phyloP scores from a whole-genome alignment of 495 filamentous ascomycete genomes.

The Hypomontagnella monticulosa region DNA sequence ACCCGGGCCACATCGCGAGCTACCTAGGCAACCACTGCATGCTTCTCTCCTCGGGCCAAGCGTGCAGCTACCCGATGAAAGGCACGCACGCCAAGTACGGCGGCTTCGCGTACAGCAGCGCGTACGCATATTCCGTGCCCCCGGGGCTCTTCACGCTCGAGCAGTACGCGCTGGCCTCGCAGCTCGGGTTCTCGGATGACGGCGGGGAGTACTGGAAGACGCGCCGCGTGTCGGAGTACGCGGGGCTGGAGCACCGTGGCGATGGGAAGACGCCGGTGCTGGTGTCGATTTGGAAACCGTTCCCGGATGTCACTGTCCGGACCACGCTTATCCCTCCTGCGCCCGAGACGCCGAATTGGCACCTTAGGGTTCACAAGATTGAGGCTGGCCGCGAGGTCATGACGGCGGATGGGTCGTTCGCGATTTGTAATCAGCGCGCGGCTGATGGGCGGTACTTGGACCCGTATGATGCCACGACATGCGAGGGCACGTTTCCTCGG shows the following conservation, averaged over 20 bases:
- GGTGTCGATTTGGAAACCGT: conserved; percentile 73
- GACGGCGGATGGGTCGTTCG: conserved; percentile 76
- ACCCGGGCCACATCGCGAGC: conserved; percentile 75
- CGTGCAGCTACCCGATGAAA: conserved; percentile 80
- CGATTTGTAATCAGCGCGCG: conserved; percentile 70
- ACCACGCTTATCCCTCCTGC: conserved; percentile 71
- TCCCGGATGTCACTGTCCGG: conserved; percentile 68
- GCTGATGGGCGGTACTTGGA: conserved; percentile 67
- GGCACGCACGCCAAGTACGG: conserved; percentile 86
- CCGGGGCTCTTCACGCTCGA: conserved; percentile 79
- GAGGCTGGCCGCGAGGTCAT: conserved; percentile 64
- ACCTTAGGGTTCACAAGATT: conserved; percentile 71
- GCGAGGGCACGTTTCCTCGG: conserved; percentile 60
- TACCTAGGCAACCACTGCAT: conserved; percentile 73
- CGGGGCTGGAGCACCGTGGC: conserved; percentile 62
- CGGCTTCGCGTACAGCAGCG: conserved; percentile 76
- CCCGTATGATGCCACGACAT: conserved; percentile 53
- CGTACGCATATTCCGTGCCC: conserved; percentile 79
- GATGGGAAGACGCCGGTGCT: conserved; percentile 59
- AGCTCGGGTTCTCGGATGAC: conserved; percentile 80
- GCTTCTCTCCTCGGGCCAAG: conserved; percentile 77
- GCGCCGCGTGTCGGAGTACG: conserved; percentile 66
- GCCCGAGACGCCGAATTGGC: conserved; percentile 68
- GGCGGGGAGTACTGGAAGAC: conserved; percentile 83
- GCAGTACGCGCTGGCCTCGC: conserved; percentile 77